Base-by-base conservation (phyloP, 192 early-diverging fungal genomes). In the Lobosporangium transversale region DNA sequence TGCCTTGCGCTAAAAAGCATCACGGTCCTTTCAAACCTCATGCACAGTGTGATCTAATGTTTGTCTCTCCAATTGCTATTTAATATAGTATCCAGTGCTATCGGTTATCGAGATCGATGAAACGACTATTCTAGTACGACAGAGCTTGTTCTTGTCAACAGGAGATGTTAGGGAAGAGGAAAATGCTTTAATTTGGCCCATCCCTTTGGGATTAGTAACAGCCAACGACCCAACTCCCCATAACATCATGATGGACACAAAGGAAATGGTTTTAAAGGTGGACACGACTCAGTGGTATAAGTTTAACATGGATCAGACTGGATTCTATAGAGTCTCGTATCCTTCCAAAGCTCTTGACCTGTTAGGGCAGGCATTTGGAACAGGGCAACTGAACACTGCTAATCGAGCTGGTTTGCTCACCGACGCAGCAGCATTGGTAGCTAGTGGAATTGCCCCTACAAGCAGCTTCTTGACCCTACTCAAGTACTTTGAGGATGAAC, bases 261-360 rank as follows among this genome's bases (percentile, higher is more conserved):
- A 83, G 44, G 75, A 80, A 21, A 55, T 70, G 31, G 51, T 88
- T n/a, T 66, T 79, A 37, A 80, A 86, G 44, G 81, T 89, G 23
- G 78, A 89, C 27, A 70, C 83, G 26, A 76, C 51, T 43, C 65
- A 83, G 20, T 92, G 89, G 81, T 93, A 88, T 80, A 97, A 97
- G 80, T 85, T 99, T 53, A 99, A 99, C 81, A 79, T 81, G 61
- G 86, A 84, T 37, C 88, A 89, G 37, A 91, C 90, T 17, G 92
- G 94, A 6, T 85, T 99, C 65, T 99, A 92, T 76, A 86, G 97
- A 24, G 96, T 97, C 4, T 86, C 90, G 20, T 94, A 94, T 61
- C 82, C 90, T n/a, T 62, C 82, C 24, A 79, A 83, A 2, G 74
- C 85, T 4, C 62, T 91, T 30, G 67, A 51, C 24, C 68, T 81